phyloP scores from a whole-genome alignment of 345 rosid genomes.

The Camelina laxa region DNA sequence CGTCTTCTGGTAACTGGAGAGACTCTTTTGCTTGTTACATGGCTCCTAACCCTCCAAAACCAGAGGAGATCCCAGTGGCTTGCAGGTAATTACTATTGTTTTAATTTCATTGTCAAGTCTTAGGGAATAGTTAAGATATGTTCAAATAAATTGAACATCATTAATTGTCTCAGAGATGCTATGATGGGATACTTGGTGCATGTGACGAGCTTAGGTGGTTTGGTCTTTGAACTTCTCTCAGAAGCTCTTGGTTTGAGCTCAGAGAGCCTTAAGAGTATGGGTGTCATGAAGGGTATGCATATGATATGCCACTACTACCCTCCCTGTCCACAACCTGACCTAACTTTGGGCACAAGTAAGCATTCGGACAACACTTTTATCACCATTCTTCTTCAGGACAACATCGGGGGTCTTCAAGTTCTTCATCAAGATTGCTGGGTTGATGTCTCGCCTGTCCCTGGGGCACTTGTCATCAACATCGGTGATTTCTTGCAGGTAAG shows the following conservation, averaged over 20 bases:
- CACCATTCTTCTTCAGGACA: slow-evolving; percentile 55
- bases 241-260: slow-evolving; percentile 53
- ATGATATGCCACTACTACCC: slow-evolving; percentile 52
- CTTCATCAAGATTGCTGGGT: slow-evolving; percentile 52
- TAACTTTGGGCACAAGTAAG: slow-evolving; percentile 43
- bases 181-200: slow-evolving; percentile 45
- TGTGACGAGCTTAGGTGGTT: slow-evolving; percentile 44
- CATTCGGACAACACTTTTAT: slow-evolving; percentile 47
- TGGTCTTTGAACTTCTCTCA: slow-evolving; percentile 46
- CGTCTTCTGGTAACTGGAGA: slow-evolving; percentile 54
- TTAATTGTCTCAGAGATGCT: slow-evolving; percentile 43
- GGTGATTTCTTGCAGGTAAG: slow-evolving; percentile 52
- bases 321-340: slow-evolving; percentile 56
- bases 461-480: slow-evolving; percentile 45
- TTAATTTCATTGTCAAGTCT: neutral
- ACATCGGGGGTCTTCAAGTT: slow-evolving; percentile 57
- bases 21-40: slow-evolving; percentile 48
- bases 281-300: slow-evolving; percentile 36
- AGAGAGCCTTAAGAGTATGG: slow-evolving; percentile 42
- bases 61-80: slow-evolving; percentile 52
- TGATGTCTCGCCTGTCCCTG: slow-evolving; percentile 43
- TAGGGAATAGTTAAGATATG: neutral
- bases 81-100: slow-evolving; percentile 47
- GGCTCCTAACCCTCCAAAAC: slow-evolving; percentile 50
- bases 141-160: neutral